Evolutionary conservation across 352 stramenopile species (phyloP).

Genomic region (Globisporangium ultimum): DNA sequence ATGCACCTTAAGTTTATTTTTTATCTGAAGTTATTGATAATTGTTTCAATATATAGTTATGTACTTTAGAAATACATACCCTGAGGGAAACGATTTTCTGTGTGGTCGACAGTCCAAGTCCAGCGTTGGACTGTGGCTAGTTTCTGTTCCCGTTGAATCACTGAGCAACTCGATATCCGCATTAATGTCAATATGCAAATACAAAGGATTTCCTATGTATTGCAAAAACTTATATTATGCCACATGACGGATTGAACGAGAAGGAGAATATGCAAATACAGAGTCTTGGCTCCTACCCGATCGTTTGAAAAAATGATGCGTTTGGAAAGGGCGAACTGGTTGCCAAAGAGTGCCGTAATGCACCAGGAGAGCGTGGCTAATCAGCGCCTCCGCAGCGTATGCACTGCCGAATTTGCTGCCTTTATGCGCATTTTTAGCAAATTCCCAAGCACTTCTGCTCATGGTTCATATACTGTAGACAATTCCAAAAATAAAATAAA

Average conservation of each 20-base stretch:
- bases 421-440: too few relatives aligned
- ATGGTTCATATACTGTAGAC: too few relatives aligned
- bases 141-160: not conserved
- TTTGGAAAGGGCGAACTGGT: conserved; percentile 4
- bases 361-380: too few relatives aligned
- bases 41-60: too few relatives aligned
- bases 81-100: not conserved
- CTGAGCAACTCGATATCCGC: too few relatives aligned
- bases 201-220: not conserved
- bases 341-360: not conserved
- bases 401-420: too few relatives aligned
- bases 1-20: not conserved
- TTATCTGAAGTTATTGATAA: not conserved
- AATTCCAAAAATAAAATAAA: too few relatives aligned
- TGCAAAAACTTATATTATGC: too few relatives aligned
- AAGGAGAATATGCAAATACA: not conserved
- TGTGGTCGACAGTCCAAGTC: conserved; percentile 2
- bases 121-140: conserved; percentile 11
- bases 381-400: too few relatives aligned
- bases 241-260: too few relatives aligned
- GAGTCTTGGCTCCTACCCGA: conserved; percentile 1
- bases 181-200: not conserved
- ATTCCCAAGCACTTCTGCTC: too few relatives aligned
- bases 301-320: conserved; percentile 1
- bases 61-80: not conserved